Base-by-base conservation (phyloP, 1,139 yeast species). In the Saccharomyces hybrid region DNA sequence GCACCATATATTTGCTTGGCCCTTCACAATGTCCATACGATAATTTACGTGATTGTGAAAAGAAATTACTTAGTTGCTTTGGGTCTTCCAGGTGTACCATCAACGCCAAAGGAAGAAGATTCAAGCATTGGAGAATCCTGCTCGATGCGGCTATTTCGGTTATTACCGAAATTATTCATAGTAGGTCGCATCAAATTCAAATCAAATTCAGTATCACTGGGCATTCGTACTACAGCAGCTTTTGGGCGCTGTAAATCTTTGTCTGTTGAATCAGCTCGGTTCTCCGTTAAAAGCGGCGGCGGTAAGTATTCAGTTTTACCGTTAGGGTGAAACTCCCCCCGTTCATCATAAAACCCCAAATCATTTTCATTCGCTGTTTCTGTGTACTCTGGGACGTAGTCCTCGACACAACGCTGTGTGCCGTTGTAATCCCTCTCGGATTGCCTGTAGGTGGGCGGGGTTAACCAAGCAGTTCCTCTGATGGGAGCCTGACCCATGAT, bases 401-500 rank as follows among this genome's bases (percentile, higher is more conserved):
- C 76, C 51, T 73, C 73, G 52, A 75, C 75, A 11, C 73, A 69
- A 3, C 71, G 75, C 54, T 60, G 67, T 8, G 68, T 57, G 53
- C 70, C 78, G 50, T 77, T 76, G 62, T 84, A 81, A 56, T 82
- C 84, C 55, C 75, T 76, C 63, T 87, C 89, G 2, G 93, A 80
- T 64, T 86, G 93, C 57, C 78, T 71, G 67, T 90, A 89, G n/a
- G 86, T 77, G 0, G 96, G 96, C 3, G 96, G 96, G 0, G 95
- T 85, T 78, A 90, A 80, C 95, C 96, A 90, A 8, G 88, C 81
- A 0, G 97, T 89, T 7, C 95, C 95, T 57, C 83, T 78, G 3
- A 89, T 75, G 0, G 97, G 96, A 31, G 77, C 77, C 46, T 76
- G 74, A 4, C 97, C 97, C 46, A 73, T 71, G 38, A 69, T 75